Evolutionary conservation across 2,329 filamentous ascomycete genomes (phyloP).

Genomic region (Aplosporella prunicola): DNA sequence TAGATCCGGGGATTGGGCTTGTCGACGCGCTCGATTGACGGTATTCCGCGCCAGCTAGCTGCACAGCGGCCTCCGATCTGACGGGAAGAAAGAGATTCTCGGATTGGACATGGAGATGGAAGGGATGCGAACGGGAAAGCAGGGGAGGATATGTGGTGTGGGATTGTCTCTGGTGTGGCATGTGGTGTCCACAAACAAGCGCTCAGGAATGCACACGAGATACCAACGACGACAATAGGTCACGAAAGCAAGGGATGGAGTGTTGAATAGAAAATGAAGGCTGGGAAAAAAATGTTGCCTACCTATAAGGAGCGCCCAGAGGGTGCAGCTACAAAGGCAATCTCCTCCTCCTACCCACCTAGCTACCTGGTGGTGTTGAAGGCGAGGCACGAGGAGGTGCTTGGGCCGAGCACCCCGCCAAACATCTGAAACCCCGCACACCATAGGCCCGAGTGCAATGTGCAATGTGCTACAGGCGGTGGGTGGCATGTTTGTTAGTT

Average conservation of each 20-base stretch:
- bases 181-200: constrained; percentile 8
- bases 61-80: not conserved
- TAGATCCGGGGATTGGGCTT: too few species aligned
- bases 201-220: constrained; percentile 5
- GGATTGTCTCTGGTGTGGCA: constrained; percentile 9
- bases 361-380: too few species aligned
- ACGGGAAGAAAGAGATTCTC: too few species aligned
- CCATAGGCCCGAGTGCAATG: too few species aligned
- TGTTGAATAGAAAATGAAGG: not conserved
- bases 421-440: too few species aligned
- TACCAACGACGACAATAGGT: constrained; percentile 4
- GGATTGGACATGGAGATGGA: constrained; percentile 3
- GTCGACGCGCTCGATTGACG: not conserved
- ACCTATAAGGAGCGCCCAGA: constrained; percentile 1
- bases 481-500: too few species aligned
- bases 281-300: constrained; percentile 5
- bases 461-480: too few species aligned
- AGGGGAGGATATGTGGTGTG: constrained; percentile 9
- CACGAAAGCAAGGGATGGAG: constrained; percentile 7
- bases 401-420: too few species aligned
- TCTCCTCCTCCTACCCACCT: too few species aligned
- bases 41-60: not conserved
- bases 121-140: too few species aligned
- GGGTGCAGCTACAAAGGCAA: not conserved
- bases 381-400: too few species aligned